Evolutionary conservation across 1,284 basidiomycete genomes (phyloP).

Genomic region (Marasmius oreades): DNA sequence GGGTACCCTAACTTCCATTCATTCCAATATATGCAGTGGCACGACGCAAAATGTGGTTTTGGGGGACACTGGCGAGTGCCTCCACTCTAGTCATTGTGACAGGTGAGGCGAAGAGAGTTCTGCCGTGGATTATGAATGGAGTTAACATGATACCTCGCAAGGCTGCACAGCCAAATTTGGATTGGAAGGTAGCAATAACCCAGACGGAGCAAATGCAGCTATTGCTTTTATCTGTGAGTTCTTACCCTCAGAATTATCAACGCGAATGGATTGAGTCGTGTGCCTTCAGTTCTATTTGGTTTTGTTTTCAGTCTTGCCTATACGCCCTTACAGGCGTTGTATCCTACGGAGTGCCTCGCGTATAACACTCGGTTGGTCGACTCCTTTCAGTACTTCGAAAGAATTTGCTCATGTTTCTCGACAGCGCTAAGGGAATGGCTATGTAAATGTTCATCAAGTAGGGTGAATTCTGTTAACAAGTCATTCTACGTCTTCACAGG

Average conservation of each 20-base stretch:
- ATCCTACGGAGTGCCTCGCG: constrained; percentile 53
- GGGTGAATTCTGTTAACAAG: background rate
- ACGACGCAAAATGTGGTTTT: constrained; percentile 42
- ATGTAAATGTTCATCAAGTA: constrained; percentile 23
- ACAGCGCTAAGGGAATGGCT: constrained; percentile 54
- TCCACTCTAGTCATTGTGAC: constrained; percentile 37
- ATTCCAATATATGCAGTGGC: constrained; percentile 27
- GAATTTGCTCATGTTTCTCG: background rate
- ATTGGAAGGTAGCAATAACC: constrained; percentile 31
- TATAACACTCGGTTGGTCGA: constrained; percentile 44
- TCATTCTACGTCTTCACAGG: constrained; percentile 16
- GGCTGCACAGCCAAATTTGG: constrained; percentile 37
- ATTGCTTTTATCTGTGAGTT: constrained; percentile 41
- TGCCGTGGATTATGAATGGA: background rate
- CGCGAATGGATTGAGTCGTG: constrained; percentile 21
- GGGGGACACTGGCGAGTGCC: constrained; percentile 37
- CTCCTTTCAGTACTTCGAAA: background rate
- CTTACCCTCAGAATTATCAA: constrained; percentile 17
- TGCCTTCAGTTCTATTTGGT: constrained; percentile 42
- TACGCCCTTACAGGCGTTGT: constrained; percentile 52
- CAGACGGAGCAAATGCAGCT: constrained; percentile 36
- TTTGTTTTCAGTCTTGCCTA: constrained; percentile 46
- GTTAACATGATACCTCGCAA: background rate
- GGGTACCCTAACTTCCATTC: constrained; percentile 9
- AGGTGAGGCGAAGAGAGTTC: constrained; percentile 19